These are phyloP conservation scores for Moringa oleifera DNA, from an alignment of 345 rosid genomes.

Conservation along the genomic window DNA sequence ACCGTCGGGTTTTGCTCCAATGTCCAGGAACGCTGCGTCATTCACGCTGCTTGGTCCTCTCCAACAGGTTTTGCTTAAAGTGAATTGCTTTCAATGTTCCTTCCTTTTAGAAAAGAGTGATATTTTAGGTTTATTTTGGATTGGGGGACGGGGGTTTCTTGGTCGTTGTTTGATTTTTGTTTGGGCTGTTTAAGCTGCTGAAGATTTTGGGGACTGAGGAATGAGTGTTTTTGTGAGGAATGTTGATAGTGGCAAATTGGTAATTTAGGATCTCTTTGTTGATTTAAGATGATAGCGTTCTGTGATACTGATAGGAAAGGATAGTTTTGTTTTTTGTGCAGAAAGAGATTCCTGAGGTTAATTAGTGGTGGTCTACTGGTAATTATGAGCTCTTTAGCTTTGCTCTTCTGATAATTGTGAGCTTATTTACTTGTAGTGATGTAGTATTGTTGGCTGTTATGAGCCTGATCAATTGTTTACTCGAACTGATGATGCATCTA, in stretches of 20 bases:
- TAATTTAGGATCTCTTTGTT: too few relatives aligned
- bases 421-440: too few relatives aligned
- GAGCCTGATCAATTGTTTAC: too few relatives aligned
- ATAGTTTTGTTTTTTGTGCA: not conserved
- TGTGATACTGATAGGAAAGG: too few relatives aligned
- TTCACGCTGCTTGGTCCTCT: slow-evolving; percentile 97
- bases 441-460: too few relatives aligned
- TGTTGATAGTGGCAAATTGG: not conserved
- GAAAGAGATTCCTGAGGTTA: not conserved
- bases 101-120: not conserved
- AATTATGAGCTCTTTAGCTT: too few relatives aligned
- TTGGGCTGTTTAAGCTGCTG: not conserved
- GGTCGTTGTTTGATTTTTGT: not conserved
- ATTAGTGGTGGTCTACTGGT: not conserved
- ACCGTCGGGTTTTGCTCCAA: slow-evolving; percentile 87
- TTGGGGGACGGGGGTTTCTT: not conserved
- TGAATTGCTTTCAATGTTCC: not conserved
- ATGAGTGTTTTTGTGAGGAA: not conserved
- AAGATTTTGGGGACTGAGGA: not conserved
- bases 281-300: too few relatives aligned
- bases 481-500: too few relatives aligned
- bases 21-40: slow-evolving; percentile 87
- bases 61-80: slow-evolving; percentile 60
- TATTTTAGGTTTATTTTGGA: not conserved
- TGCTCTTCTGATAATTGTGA: too few relatives aligned